A percentile compares a stretch with the other conserved stretches of the same genome.
Evolutionary conservation across 768 basidiomycete genomes (phyloP).

Genomic region (Lentinula sp.): DNA sequence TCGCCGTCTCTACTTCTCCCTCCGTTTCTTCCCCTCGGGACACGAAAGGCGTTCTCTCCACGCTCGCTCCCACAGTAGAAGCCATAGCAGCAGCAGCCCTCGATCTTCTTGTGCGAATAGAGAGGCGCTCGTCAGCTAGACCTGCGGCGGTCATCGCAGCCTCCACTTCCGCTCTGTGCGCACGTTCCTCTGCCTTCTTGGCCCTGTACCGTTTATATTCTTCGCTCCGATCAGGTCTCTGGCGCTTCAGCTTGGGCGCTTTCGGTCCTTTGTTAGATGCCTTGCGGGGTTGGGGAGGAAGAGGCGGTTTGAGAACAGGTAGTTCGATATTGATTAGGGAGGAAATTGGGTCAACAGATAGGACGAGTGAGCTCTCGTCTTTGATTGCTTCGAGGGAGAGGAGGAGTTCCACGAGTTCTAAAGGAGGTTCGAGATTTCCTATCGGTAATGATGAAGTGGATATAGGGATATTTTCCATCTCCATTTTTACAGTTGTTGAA

Average conservation of each 20-base stretch:
- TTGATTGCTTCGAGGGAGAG: constrained; percentile 46
- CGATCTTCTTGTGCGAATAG: constrained; percentile 5
- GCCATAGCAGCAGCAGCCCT: neutral
- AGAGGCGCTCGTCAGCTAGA: constrained; percentile 30
- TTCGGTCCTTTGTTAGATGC: neutral
- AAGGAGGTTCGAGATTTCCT: constrained; percentile 73
- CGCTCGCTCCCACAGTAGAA: neutral
- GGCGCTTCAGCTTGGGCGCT: neutral
- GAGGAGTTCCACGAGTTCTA: constrained; percentile 51
- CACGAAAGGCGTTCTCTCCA: neutral
- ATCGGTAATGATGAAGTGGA: constrained; percentile 18
- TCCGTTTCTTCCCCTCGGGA: neutral
- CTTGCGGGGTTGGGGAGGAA: constrained; percentile 47
- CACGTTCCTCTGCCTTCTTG: neutral
- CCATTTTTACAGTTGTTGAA: neutral
- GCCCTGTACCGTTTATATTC: neutral
- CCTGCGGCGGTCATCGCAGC: constrained; percentile 36
- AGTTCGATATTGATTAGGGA: constrained; percentile 69
- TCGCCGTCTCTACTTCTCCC: neutral
- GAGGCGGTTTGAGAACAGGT: constrained; percentile 52
- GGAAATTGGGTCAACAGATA: constrained; percentile 52
- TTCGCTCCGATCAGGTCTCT: constrained; percentile 1
- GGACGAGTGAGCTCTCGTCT: constrained; percentile 46
- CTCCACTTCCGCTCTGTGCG: constrained; percentile 7
- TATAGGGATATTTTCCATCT: neutral